These are phyloP conservation scores for Helminthosporium solani DNA, from an alignment of 2,329 filamentous ascomycete genomes.

Conservation along the genomic window DNA sequence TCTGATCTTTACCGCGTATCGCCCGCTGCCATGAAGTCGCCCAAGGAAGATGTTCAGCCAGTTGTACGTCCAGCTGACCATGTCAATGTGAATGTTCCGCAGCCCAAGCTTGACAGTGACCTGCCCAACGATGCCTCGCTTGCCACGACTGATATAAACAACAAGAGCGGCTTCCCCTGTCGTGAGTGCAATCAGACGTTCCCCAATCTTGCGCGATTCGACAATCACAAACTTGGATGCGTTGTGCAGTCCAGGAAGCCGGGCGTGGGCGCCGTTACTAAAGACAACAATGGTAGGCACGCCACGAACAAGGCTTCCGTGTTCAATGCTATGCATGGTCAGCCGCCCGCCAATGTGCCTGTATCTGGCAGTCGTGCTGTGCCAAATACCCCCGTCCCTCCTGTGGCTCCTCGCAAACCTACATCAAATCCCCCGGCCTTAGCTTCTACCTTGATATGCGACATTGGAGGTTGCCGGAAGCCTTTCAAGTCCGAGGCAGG, in stretches of 20 bases:
- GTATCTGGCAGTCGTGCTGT: background rate
- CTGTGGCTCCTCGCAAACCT: background rate
- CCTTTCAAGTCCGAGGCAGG: constrained; percentile 21
- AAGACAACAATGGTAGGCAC: background rate
- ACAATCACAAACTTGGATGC: constrained; percentile 28
- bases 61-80: constrained; percentile 1
- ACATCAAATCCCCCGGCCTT: background rate
- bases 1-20: constrained; percentile 5
- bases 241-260: background rate
- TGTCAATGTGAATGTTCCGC: constrained; percentile 13
- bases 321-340: background rate
- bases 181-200: constrained; percentile 24
- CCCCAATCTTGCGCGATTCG: constrained; percentile 12
- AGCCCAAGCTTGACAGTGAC: background rate
- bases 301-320: background rate
- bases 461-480: background rate
- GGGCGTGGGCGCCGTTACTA: background rate
- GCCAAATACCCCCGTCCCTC: background rate
- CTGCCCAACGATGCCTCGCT: constrained; percentile 7
- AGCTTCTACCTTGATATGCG: background rate
- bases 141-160: constrained; percentile 6
- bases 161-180: constrained; percentile 11
- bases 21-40: constrained; percentile 1
- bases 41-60: background rate
- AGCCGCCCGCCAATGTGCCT: background rate